Evolutionary conservation across 495 filamentous ascomycete genomes (phyloP).

Genomic region (Copromyces sp.): DNA sequence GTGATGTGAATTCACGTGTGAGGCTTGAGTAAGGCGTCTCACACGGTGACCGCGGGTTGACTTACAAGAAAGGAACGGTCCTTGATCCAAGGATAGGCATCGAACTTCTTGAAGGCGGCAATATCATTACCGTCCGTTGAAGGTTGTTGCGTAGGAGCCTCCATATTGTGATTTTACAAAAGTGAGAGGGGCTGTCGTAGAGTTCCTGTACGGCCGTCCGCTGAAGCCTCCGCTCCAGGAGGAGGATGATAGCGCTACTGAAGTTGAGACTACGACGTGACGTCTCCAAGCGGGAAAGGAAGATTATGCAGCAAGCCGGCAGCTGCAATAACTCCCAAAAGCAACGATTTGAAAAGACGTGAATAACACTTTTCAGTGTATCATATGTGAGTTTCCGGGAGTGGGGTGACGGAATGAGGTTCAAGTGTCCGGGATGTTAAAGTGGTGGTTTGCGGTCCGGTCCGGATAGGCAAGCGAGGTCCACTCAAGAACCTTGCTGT

Average conservation of each 20-base stretch:
- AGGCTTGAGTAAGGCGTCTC: not conserved
- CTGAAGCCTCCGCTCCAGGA: not conserved
- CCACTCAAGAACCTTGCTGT: not conserved
- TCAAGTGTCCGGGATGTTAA: not conserved
- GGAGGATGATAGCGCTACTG: not conserved
- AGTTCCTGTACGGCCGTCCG: not conserved
- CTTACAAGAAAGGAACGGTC: slow-evolving; percentile 6
- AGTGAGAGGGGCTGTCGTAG: not conserved
- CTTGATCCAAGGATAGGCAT: slow-evolving; percentile 14
- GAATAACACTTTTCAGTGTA: not conserved
- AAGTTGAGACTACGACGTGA: not conserved
- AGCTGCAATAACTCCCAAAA: not conserved
- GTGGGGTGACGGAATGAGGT: not conserved
- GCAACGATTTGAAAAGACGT: not conserved
- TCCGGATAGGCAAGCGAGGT: not conserved
- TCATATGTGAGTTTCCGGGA: not conserved
- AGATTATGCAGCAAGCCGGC: not conserved
- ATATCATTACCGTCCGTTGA: not conserved
- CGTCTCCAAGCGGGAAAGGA: not conserved
- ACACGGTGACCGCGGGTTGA: not conserved
- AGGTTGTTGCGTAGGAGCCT: not conserved
- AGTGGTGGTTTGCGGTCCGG: not conserved
- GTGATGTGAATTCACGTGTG: slow-evolving; percentile 24
- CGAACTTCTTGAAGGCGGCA: slow-evolving; percentile 11
- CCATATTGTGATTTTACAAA: not conserved